Conservation (phyloP, 305 asterid genomes). For the Fraxinus baroniana region DNA sequence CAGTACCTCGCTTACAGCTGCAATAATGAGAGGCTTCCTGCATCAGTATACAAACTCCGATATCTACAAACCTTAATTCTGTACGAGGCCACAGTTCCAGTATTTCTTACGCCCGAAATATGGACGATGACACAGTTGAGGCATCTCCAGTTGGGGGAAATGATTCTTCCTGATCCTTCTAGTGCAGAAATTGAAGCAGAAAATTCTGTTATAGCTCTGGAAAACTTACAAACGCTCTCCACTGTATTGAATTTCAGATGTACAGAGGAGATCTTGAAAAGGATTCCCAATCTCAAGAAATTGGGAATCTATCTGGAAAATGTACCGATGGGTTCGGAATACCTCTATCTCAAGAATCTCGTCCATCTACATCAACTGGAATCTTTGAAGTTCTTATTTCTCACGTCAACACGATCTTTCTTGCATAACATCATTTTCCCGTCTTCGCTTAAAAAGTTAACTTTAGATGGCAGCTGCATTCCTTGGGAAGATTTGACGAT, state of each 20-base stretch:
- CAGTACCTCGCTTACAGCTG: not conserved
- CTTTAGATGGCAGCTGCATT: not conserved
- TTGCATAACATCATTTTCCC: conserved; percentile 16
- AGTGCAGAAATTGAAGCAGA: not conserved
- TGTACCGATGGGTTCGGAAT: not conserved
- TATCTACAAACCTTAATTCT: not conserved
- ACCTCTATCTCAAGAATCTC: not conserved
- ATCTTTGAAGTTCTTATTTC: not conserved
- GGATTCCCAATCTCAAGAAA: not conserved
- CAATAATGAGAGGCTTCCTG: not conserved
- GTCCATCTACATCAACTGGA: not conserved
- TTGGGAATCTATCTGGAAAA: not conserved
- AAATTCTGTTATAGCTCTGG: not conserved
- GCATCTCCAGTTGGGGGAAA: not conserved
- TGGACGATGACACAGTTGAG: not conserved
- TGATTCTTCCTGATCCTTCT: not conserved
- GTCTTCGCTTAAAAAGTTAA: not conserved
- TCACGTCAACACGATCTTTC: not conserved
- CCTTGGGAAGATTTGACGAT: conserved; percentile 5
- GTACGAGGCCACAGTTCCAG: not conserved
- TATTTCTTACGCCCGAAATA: not conserved
- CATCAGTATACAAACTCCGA: not conserved
- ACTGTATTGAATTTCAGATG: not conserved
- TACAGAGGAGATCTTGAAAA: not conserved
- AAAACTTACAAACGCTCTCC: not conserved